Evolutionary conservation across 2,329 filamentous ascomycete genomes (phyloP), one percentile per base, ranked within the genome.

Genomic region (Aspergillus calidoustus): DNA sequence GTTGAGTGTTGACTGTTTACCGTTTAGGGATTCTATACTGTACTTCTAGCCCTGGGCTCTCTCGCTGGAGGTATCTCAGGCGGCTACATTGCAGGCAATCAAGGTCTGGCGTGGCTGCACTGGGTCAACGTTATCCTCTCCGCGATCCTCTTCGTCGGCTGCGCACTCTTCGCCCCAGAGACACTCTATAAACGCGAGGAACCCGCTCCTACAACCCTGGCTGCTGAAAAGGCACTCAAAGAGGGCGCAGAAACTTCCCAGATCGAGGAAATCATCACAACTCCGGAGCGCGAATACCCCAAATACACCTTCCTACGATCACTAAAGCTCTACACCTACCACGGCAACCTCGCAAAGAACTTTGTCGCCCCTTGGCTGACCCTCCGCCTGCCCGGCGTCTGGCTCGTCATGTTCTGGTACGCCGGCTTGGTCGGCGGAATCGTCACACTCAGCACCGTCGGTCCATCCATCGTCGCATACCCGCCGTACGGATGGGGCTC

Each of bases 361-460:
- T 53, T 62, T 19, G 3, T 56, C 19, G 57, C 60, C 0, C 60
- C 60, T 0, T 62, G 60, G 60, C 50, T 62, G 3, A 62, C 60
- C 2, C 41, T 62, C 2, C 60, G 60, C 3, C 60, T 62, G 9
- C 60, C 60, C 1, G 60, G 60, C 25, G 60, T 62, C 28, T 62
- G 60, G 60, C 60, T 62, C 7, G 60, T 62, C 19, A 62, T 62
- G 60, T 17, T 62, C 23, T 62, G 60, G 60, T 62, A 62, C 31
- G 60, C 56, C 9, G 60, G 60, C 4, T 53, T 62, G 1, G 60
- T 62, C 13, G 60, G 60, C 31, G 60, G 60, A 17, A 22, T 62
- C 15, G 57, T 62, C 11, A 62, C 60, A 31, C 30, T 62, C 3
- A 56, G 56, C n/a, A 56, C 60, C 3, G 60, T 62, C 31, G 60